Evolutionary conservation across 768 basidiomycete species (phyloP).

Genomic region (Phaeolepiota aurea): DNA sequence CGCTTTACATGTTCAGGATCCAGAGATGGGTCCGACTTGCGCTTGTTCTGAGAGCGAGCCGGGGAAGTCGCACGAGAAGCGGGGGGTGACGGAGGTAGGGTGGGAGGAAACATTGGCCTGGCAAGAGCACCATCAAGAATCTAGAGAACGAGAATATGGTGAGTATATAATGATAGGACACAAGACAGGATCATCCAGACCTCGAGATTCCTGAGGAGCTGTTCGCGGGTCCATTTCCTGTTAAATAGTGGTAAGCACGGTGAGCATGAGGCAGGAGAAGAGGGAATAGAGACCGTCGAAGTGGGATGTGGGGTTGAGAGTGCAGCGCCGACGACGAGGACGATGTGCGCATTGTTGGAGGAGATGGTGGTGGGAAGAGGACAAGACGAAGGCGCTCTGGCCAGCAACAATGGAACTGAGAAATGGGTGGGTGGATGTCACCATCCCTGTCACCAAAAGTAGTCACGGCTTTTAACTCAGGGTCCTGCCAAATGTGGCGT

Average conservation of each 20-base stretch:
- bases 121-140: constrained; percentile 29
- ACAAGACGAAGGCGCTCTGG: constrained; percentile 28
- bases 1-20: constrained; percentile 39
- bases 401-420: constrained; percentile 32
- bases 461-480: neutral
- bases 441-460: constrained; percentile 15
- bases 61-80: constrained; percentile 42
- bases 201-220: constrained; percentile 40
- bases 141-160: constrained; percentile 15
- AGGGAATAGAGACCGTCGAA: constrained; percentile 19
- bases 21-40: constrained; percentile 31
- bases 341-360: constrained; percentile 14
- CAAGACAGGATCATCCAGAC: constrained; percentile 16
- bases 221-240: constrained; percentile 43
- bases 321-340: no score
- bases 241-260: constrained; percentile 13
- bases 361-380: constrained; percentile 35
- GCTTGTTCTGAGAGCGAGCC: constrained; percentile 32
- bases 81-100: constrained; percentile 43
- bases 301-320: constrained; percentile 10
- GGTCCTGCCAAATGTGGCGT: no score
- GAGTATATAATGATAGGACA: constrained; percentile 6
- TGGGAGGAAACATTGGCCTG: constrained; percentile 30
- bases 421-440: constrained; percentile 17
- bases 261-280: constrained; percentile 9